Evolutionary conservation across 495 filamentous ascomycete species (phyloP).

Genomic region (Hypoxylon crocopeplum): DNA sequence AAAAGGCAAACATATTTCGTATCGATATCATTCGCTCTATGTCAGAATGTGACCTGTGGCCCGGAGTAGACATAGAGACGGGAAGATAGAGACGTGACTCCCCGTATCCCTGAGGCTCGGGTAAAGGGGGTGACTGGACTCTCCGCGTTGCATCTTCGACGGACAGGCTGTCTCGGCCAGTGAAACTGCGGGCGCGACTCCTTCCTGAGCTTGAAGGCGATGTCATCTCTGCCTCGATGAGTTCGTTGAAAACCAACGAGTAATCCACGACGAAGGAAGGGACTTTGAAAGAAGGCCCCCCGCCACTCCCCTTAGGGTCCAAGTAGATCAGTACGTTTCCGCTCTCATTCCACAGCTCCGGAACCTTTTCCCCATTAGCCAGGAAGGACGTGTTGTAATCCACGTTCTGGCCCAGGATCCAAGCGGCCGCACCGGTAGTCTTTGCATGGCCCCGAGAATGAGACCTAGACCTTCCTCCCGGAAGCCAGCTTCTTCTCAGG

Average conservation of each 20-base stretch:
- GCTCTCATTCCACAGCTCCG: slow-evolving; percentile 87
- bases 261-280: slow-evolving; percentile 73
- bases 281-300: slow-evolving; percentile 79
- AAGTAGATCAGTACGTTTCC: slow-evolving; percentile 88
- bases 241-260: slow-evolving; percentile 69
- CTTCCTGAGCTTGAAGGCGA: slow-evolving; percentile 47
- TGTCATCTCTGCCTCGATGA: slow-evolving; percentile 69
- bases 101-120: slow-evolving; percentile 46
- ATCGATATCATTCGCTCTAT: slow-evolving; percentile 74
- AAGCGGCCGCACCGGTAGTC: slow-evolving; percentile 54
- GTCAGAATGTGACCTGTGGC: slow-evolving; percentile 59
- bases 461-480: slow-evolving; percentile 52
- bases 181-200: slow-evolving; percentile 51
- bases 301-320: slow-evolving; percentile 69
- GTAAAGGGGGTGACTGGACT: slow-evolving; percentile 44
- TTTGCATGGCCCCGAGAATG: slow-evolving; percentile 43
- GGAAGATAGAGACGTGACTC: slow-evolving; percentile 78
- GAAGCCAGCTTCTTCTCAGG: slow-evolving; percentile 52
- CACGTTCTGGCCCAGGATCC: slow-evolving; percentile 65
- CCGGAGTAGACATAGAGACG: slow-evolving; percentile 46
- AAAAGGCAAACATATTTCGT: slow-evolving; percentile 90
- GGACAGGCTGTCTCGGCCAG: slow-evolving; percentile 46
- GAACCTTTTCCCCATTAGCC: slow-evolving; percentile 67
- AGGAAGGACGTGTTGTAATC: slow-evolving; percentile 68
- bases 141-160: slow-evolving; percentile 53